Evolutionary conservation across 1,284 basidiomycete species (phyloP).

Genomic region (Microbotryomycetes sp.): DNA sequence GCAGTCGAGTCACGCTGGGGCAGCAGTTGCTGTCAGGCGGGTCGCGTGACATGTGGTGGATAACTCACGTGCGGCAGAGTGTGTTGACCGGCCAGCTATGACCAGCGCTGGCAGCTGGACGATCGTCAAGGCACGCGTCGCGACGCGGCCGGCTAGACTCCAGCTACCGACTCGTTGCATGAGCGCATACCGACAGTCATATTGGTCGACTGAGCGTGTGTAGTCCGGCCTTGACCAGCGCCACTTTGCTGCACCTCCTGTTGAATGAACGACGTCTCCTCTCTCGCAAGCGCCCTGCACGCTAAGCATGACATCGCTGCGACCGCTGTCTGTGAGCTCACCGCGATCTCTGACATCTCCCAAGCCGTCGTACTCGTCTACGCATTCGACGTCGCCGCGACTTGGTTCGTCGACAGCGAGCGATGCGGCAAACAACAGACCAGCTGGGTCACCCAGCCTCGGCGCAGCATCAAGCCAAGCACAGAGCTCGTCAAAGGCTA

Average conservation of each 20-base stretch:
- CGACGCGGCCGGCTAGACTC: too few relatives aligned
- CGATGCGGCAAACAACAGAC: not conserved
- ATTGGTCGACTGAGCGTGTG: too few relatives aligned
- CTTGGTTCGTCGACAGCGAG: not conserved
- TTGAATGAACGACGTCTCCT: too few relatives aligned
- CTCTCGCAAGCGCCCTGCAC: not conserved
- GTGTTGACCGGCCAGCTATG: too few relatives aligned
- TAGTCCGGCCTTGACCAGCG: not conserved
- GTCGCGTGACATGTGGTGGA: too few relatives aligned
- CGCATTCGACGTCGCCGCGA: not conserved
- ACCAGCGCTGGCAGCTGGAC: too few relatives aligned
- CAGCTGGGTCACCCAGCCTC: not conserved
- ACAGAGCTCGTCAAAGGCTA: not conserved
- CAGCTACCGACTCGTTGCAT: too few relatives aligned
- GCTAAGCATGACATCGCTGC: not conserved
- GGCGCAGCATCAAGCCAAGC: not conserved
- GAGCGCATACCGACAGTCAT: too few relatives aligned
- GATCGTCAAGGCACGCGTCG: too few relatives aligned
- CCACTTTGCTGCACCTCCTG: not conserved
- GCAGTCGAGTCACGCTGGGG: too few relatives aligned
- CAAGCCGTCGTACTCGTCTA: not conserved
- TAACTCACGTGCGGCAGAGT: too few relatives aligned
- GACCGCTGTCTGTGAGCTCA: not conserved
- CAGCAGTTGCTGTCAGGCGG: too few relatives aligned
- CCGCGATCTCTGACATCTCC: not conserved